These are phyloP conservation scores for Blastomyces silverae DNA, from an alignment of 2,329 filamentous ascomycete species.

Conservation along the genomic window DNA sequence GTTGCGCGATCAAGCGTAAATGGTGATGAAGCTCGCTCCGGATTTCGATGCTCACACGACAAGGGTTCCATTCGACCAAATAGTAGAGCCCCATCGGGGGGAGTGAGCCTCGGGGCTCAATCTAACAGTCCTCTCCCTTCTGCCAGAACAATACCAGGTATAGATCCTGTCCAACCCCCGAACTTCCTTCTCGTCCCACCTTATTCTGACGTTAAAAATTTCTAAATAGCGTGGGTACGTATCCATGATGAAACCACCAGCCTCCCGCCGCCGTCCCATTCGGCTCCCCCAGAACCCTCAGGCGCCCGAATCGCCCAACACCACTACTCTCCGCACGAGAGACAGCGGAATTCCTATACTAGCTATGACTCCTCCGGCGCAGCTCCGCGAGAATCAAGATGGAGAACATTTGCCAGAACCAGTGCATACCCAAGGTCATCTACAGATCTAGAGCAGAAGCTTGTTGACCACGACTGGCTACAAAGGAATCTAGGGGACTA, in stretches of 20 bases:
- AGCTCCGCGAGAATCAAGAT: constrained; percentile 39
- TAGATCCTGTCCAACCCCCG: not conserved
- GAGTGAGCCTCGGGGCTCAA: not conserved
- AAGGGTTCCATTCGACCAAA: not conserved
- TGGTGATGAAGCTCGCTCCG: constrained; percentile 16
- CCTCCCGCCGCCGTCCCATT: constrained; percentile 8
- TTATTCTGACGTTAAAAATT: constrained; percentile 7
- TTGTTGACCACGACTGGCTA: constrained; percentile 43
- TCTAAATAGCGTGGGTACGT: constrained; percentile 21
- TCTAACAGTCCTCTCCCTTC: not conserved
- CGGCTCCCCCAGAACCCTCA: constrained; percentile 16
- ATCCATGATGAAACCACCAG: constrained; percentile 11
- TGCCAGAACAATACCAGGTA: constrained; percentile 16
- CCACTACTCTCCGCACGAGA: constrained; percentile 17
- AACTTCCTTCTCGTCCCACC: not conserved
- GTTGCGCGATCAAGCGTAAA: constrained; percentile 17
- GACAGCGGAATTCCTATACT: not conserved
- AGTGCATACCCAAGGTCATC: constrained; percentile 39
- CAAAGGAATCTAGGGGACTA: constrained; percentile 42
- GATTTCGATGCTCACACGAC: not conserved
- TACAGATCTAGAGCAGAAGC: constrained; percentile 33
- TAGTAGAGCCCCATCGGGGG: constrained; percentile 10
- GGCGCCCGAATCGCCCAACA: constrained; percentile 20
- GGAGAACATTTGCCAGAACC: constrained; percentile 41
- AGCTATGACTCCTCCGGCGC: not conserved